Percentiles rank a stretch among this genome's conserved stretches.
phyloP scores from a whole-genome alignment of 139 green algal species.

The Coelastrella sp. region DNA sequence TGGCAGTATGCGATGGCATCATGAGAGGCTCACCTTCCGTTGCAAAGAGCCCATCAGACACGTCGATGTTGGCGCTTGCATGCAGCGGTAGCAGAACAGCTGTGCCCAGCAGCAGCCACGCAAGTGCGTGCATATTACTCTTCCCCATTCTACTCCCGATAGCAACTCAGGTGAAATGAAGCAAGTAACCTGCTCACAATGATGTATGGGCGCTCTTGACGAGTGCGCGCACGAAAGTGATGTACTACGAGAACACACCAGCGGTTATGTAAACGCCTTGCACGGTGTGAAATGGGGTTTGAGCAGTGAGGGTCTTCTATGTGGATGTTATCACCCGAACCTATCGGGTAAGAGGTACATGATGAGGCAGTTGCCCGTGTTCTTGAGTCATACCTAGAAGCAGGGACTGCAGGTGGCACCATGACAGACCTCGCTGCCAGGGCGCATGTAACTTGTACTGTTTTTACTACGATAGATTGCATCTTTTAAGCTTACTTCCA shows the following conservation, averaged over 20 bases:
- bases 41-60: not conserved
- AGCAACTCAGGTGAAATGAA: no score
- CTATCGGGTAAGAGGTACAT: not conserved
- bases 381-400: not conserved
- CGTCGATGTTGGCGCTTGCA: not conserved
- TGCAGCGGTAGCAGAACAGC: not conserved
- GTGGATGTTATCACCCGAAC: not conserved
- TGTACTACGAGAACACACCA: not conserved
- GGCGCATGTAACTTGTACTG: no score
- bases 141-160: not conserved
- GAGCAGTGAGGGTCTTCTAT: not conserved
- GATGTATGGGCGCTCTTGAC: no score
- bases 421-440: no score
- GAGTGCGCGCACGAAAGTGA: no score
- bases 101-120: not conserved
- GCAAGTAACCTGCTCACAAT: no score
- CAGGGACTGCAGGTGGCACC: not conserved
- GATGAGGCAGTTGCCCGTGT: constrained; percentile 19
- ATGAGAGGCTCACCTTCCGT: not conserved
- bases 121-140: not conserved
- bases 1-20: no score
- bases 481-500: no score
- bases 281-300: not conserved
- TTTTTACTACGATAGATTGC: no score
- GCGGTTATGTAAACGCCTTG: not conserved